These are phyloP conservation scores for Linaria vulgaris DNA, from an alignment of 257 asterid species.

Conservation along the genomic window DNA sequence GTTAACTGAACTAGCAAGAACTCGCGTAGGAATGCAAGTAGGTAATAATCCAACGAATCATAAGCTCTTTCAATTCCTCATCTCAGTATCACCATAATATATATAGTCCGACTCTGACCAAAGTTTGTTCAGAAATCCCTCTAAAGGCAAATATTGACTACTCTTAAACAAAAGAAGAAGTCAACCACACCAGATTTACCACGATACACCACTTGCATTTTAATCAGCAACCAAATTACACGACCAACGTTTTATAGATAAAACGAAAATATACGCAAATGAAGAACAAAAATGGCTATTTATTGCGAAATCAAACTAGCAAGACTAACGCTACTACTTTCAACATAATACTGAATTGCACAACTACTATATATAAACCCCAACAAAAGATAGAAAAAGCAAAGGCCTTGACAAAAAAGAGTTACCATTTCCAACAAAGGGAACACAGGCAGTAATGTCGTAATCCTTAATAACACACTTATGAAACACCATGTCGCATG, in stretches of 20 bases:
- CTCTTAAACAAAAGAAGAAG: background rate
- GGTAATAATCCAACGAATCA: background rate
- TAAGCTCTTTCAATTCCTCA: background rate
- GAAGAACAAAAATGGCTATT: background rate
- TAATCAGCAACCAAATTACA: background rate
- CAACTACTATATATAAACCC: slow-evolving; percentile 1
- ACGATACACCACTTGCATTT: background rate
- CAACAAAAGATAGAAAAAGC: background rate
- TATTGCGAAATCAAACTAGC: background rate
- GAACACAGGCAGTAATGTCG: slow-evolving; percentile 53
- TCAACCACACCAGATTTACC: background rate
- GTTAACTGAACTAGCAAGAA: too few relatives aligned
- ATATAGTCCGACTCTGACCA: too few relatives aligned
- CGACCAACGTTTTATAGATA: background rate
- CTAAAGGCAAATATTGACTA: too few relatives aligned
- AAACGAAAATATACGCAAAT: background rate
- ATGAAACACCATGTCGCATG: slow-evolving; percentile 31
- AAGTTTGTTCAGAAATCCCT: too few relatives aligned
- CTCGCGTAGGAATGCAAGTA: background rate
- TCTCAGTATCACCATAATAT: background rate
- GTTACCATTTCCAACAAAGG: slow-evolving; percentile 38
- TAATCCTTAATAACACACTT: slow-evolving; percentile 44
- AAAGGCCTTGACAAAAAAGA: background rate
- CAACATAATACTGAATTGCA: slow-evolving; percentile 2
- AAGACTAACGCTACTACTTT: background rate